Conservation (phyloP, 805 yeast genomes). For the Sungouiozyma ichnusensis region DNA sequence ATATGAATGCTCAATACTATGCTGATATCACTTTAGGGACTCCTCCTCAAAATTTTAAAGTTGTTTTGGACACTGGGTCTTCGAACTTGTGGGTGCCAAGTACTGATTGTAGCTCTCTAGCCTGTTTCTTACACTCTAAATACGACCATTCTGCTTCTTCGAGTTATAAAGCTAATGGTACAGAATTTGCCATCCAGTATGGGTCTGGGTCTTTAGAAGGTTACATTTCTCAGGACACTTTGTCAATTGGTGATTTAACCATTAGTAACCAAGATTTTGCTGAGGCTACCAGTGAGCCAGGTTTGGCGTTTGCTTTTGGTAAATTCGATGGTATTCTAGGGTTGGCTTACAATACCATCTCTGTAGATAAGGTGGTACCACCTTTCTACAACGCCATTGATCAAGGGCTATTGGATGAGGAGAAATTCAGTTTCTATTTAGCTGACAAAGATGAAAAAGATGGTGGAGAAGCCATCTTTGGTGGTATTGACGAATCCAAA, state of each 20-base stretch:
- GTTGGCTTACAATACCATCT: slow-evolving; percentile 82
- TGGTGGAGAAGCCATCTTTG: slow-evolving; percentile 92
- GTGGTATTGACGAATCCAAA: slow-evolving; percentile 76
- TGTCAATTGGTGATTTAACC: slow-evolving; percentile 62
- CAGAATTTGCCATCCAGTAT: slow-evolving; percentile 75
- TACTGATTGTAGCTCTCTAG: slow-evolving; percentile 78
- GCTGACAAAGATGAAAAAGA: slow-evolving; percentile 62
- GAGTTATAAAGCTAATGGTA: slow-evolving; percentile 77
- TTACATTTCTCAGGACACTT: slow-evolving; percentile 75
- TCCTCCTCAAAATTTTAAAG: slow-evolving; percentile 90
- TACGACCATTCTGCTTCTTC: slow-evolving; percentile 79
- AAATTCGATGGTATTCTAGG: slow-evolving; percentile 97
- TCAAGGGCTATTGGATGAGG: slow-evolving; percentile 70
- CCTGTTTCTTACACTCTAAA: slow-evolving; percentile 89
- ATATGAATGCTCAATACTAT: slow-evolving; percentile 91
- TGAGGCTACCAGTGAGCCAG: slow-evolving; percentile 96
- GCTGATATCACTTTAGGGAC: slow-evolving; percentile 88
- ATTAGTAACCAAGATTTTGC: slow-evolving; percentile 91
- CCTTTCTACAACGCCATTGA: slow-evolving; percentile 86
- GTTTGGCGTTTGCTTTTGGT: slow-evolving; percentile 95
- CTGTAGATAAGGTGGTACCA: slow-evolving; percentile 84
- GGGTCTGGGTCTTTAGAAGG: slow-evolving; percentile 94
- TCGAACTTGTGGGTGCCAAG: slow-evolving; percentile 97
- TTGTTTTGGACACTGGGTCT: slow-evolving; percentile 91
- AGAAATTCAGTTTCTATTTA: slow-evolving; percentile 81